A percentile compares a stretch with the other conserved stretches of the same genome.
Conservation (phyloP, 2,329 filamentous ascomycete genomes). For the Xylaria sp. region DNA sequence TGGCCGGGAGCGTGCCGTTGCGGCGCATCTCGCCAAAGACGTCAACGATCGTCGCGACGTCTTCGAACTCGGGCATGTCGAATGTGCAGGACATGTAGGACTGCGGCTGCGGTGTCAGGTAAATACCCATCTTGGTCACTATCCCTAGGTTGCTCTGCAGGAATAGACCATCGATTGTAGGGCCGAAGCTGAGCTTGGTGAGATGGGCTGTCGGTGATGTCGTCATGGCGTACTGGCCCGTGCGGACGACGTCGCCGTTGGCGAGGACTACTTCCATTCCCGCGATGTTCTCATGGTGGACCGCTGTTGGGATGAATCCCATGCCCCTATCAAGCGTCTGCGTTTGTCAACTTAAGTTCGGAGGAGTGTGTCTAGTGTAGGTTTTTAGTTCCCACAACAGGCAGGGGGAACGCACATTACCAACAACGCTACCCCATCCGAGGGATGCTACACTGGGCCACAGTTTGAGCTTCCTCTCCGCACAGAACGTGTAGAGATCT, state of each 20-base stretch:
- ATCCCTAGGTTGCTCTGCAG: conserved; percentile 60
- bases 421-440: conserved; percentile 56
- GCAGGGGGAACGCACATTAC: conserved; percentile 46
- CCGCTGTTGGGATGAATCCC: conserved; percentile 44
- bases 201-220: conserved; percentile 47
- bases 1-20: conserved; percentile 49
- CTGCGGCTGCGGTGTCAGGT: conserved; percentile 48
- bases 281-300: conserved; percentile 52
- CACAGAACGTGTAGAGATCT: conserved; percentile 50
- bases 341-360: not conserved
- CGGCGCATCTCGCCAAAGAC: conserved; percentile 51
- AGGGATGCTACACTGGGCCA: conserved; percentile 56
- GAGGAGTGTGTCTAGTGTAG: too few species aligned
- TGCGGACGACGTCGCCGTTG: conserved; percentile 50
- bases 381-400: not conserved
- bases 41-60: conserved; percentile 52
- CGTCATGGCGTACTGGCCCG: conserved; percentile 50
- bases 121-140: conserved; percentile 61
- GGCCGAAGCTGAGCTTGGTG: conserved; percentile 48
- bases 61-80: conserved; percentile 52
- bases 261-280: conserved; percentile 53
- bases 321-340: conserved; percentile 52
- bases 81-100: conserved; percentile 55
- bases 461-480: conserved; percentile 47
- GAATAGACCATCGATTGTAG: conserved; percentile 55